Conservation (phyloP, 1,139 yeast genomes). For the Magnusiomyces paraingens region DNA sequence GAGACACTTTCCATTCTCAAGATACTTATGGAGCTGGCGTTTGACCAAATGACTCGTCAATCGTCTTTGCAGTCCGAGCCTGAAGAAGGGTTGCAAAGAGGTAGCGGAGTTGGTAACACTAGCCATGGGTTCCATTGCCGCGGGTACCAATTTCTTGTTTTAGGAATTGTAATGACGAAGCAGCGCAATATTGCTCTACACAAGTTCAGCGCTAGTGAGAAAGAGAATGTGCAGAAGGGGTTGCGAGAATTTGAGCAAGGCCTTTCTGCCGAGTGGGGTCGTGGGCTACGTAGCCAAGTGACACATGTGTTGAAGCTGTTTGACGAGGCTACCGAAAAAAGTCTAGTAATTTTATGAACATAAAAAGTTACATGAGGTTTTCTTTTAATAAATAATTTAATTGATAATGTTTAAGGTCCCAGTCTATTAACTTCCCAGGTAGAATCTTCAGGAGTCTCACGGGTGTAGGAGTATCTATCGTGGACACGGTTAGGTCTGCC, state of each 20-base stretch:
- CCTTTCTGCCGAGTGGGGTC: conserved; percentile 16
- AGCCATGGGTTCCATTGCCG: conserved; percentile 16
- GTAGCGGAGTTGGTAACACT: not conserved
- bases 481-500: conserved; percentile 87
- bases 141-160: conserved; percentile 20
- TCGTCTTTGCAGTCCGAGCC: not conserved
- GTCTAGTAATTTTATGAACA: too few relatives aligned
- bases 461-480: conserved; percentile 73
- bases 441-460: conserved; percentile 42
- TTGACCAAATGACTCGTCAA: not conserved
- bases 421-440: conserved; percentile 63
- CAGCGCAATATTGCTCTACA: not conserved
- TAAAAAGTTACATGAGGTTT: too few relatives aligned
- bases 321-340: conserved; percentile 8
- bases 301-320: conserved; percentile 12
- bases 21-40: not conserved
- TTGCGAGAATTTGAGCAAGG: conserved; percentile 14
- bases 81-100: not conserved
- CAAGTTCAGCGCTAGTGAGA: conserved; percentile 10
- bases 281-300: conserved; percentile 19
- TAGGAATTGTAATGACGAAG: conserved; percentile 17
- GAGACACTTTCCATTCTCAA: not conserved
- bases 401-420: conserved; percentile 50
- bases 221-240: conserved; percentile 12
- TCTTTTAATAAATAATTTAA: not conserved